phyloP scores from a whole-genome alignment of 805 yeast species.

The Candida caryicola region DNA sequence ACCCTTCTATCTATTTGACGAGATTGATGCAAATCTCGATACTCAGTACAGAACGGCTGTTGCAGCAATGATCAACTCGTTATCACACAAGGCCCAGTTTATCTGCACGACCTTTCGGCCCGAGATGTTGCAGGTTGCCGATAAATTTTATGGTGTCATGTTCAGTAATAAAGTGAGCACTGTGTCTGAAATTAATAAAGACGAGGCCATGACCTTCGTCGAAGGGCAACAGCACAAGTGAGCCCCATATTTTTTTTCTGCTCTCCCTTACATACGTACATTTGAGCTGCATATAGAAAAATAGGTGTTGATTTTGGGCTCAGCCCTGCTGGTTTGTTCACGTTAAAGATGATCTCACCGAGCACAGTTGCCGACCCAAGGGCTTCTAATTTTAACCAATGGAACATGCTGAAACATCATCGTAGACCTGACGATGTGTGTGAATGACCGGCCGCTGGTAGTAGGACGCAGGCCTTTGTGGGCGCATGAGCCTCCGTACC shows the following conservation, averaged over 20 bases:
- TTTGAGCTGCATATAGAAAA: too few species aligned
- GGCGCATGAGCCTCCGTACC: too few species aligned
- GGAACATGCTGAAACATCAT: too few species aligned
- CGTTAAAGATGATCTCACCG: conserved; percentile 1
- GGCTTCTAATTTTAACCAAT: background rate
- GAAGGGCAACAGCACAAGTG: conserved; percentile 54
- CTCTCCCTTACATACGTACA: too few species aligned
- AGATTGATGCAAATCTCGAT: conserved; percentile 93
- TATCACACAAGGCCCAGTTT: conserved; percentile 76
- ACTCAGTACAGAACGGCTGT: conserved; percentile 88
- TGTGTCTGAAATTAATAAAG: conserved; percentile 64
- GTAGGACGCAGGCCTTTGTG: too few species aligned
- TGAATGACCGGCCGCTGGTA: too few species aligned
- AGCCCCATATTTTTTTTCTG: too few species aligned
- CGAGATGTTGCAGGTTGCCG: conserved; percentile 85
- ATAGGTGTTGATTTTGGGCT: background rate
- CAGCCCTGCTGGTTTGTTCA: background rate
- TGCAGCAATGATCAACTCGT: conserved; percentile 64
- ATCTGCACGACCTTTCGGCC: conserved; percentile 95
- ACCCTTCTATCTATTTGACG: conserved; percentile 94
- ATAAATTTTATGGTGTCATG: conserved; percentile 83
- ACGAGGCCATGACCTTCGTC: conserved; percentile 79
- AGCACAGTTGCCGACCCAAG: background rate
- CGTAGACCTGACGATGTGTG: too few species aligned
- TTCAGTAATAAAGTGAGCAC: conserved; percentile 79